phyloP scores from a whole-genome alignment of 768 basidiomycete genomes.

The Collybia sordida region DNA sequence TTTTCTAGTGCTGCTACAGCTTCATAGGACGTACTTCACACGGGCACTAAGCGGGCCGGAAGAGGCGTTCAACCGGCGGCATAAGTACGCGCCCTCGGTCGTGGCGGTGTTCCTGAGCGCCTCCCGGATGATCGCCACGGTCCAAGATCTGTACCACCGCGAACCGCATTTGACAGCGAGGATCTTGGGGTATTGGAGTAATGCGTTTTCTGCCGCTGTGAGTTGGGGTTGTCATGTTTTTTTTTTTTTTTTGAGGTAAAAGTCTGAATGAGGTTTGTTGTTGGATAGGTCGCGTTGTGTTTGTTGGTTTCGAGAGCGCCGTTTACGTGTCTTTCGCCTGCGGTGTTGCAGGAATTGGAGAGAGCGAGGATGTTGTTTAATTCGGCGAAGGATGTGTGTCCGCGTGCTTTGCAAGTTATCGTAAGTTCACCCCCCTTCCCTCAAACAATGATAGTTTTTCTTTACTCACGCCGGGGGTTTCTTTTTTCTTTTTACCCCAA shows the following conservation, averaged over 20 bases:
- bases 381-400: constrained; percentile 42
- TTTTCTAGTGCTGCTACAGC: constrained; percentile 55
- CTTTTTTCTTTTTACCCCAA: constrained; percentile 4
- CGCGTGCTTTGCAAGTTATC: constrained; percentile 44
- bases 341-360: constrained; percentile 62
- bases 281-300: constrained; percentile 47
- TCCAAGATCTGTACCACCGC: constrained; percentile 53
- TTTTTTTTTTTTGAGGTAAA: too few species aligned
- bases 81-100: constrained; percentile 69
- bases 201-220: constrained; percentile 53
- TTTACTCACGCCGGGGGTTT: not conserved
- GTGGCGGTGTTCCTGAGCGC: constrained; percentile 68
- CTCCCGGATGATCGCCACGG: constrained; percentile 59
- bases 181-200: constrained; percentile 53
- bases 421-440: constrained; percentile 27
- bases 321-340: constrained; percentile 62
- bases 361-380: constrained; percentile 45
- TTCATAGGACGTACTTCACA: constrained; percentile 69
- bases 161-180: constrained; percentile 61
- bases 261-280: not conserved
- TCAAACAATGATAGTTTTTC: too few species aligned
- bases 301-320: constrained; percentile 63
- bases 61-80: constrained; percentile 56
- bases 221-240: too few species aligned
- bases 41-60: constrained; percentile 59